Percentiles rank a stretch among this genome's conserved stretches.
Evolutionary conservation across 1,139 yeast genomes (phyloP).

Genomic region (Arxiozyma bovina): DNA sequence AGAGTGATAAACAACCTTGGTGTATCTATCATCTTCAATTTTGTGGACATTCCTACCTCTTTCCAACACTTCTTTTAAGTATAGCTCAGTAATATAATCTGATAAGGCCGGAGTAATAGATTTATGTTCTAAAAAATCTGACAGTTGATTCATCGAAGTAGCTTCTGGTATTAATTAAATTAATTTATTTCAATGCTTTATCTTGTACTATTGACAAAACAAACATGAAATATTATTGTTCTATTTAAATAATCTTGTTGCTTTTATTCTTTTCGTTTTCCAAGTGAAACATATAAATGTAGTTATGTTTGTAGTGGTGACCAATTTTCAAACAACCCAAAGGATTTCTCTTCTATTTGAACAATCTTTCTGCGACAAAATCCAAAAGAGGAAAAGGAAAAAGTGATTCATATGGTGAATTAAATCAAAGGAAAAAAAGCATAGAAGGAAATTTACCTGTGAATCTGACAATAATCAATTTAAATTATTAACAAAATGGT

Average conservation of each 20-base stretch:
- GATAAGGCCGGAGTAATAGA: conserved; percentile 10
- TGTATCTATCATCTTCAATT: conserved; percentile 24
- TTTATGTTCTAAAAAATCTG: conserved; percentile 3
- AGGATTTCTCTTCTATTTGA: neutral
- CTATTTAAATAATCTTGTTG: too few species aligned
- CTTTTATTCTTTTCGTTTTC: neutral
- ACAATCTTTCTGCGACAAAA: neutral
- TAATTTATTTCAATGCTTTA: too few species aligned
- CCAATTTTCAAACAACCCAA: neutral
- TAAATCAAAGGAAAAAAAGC: too few species aligned
- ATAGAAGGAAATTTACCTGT: too few species aligned
- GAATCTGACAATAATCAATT: neutral
- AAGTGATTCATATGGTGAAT: too few species aligned
- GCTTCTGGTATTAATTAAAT: neutral
- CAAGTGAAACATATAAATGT: too few species aligned
- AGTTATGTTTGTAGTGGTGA: neutral
- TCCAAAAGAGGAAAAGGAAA: neutral
- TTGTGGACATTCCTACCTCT: conserved; percentile 11
- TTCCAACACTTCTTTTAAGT: conserved; percentile 10
- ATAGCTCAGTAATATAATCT: conserved; percentile 8
- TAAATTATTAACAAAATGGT: too few species aligned
- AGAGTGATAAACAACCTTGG: conserved; percentile 12
- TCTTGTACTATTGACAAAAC: neutral
- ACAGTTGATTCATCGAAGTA: neutral
- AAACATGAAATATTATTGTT: too few species aligned